Evolutionary conservation across 2,329 filamentous ascomycete genomes (phyloP), one percentile per base, ranked within the genome.

Genomic region (Fusarium cyanostomum): DNA sequence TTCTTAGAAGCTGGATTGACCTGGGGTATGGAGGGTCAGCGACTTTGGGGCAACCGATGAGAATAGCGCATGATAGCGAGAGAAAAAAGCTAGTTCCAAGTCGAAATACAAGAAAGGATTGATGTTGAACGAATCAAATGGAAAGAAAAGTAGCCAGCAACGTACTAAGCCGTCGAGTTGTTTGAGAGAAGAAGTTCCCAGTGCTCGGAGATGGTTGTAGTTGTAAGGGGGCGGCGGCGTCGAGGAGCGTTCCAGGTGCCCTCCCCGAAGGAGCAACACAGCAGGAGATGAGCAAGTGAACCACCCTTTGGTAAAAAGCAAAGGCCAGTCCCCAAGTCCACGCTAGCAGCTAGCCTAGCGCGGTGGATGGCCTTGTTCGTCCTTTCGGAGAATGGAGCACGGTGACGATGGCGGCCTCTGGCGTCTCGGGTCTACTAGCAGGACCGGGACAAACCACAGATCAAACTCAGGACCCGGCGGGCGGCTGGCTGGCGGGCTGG

Each of bases 221-320:
- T 62, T 34, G 52, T 59, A 71, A 68, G 66, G 68, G 68, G 64
- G 58, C 35, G 12, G 66, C 54, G 49, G 49, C 51, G 59, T 60
- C 51, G 56, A 53, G 50, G 56, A 53, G 59, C 27, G 67, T 62
- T 66, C 57, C 51, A 61, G 60, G 54, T 66, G 53, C 55, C 54
- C 63, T 67, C 62, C 53, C 28, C 49, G 38, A 59, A 65, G 56
- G 59, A 67, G 63, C 61, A 66, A 70, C 46, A 56, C 52, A 52
- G 52, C 64, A 59, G 57, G 66, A 64, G 62, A 58, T 59, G 66
- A 58, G 61, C 38, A 68, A 68, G 64, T 71, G 67, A 70, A 70
- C 62, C 67, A 51, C 56, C 63, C 66, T 62, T 69, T 70, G 53
- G 57, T 45, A 65, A 71, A 71, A 70, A 70, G 67, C 62, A 71